Evolutionary conservation across 352 stramenopile species (phyloP).

Genomic region (Sclerospora graminicola): DNA sequence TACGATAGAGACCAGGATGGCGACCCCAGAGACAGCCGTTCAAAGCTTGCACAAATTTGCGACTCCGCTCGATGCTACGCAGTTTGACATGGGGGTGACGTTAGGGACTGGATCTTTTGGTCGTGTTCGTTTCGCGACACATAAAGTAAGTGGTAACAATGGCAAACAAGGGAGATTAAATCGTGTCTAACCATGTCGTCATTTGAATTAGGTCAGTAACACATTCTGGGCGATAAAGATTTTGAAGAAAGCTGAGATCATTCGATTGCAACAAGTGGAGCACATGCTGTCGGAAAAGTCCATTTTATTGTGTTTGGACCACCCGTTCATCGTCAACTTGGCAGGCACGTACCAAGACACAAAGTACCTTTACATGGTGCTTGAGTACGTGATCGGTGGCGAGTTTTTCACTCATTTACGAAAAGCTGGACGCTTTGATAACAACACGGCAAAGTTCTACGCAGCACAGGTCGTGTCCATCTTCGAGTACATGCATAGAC

Average conservation of each 20-base stretch:
- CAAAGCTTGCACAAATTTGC: slow-evolving; percentile 52
- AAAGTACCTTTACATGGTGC: slow-evolving; percentile 95
- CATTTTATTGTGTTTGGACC: slow-evolving; percentile 87
- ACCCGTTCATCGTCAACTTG: slow-evolving; percentile 96
- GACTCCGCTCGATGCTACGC: slow-evolving; percentile 50
- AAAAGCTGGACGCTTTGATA: slow-evolving; percentile 91
- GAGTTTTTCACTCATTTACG: slow-evolving; percentile 96
- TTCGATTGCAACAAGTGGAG: slow-evolving; percentile 93
- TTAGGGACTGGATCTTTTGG: slow-evolving; percentile 95
- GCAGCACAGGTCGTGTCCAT: slow-evolving; percentile 90
- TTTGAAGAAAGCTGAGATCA: slow-evolving; percentile 94
- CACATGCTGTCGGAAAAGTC: slow-evolving; percentile 96
- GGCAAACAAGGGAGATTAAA: neutral
- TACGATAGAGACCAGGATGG: slow-evolving; percentile 11
- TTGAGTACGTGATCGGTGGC: slow-evolving; percentile 95
- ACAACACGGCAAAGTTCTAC: slow-evolving; percentile 89
- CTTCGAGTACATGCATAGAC: slow-evolving; percentile 94
- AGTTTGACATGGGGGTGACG: slow-evolving; percentile 94
- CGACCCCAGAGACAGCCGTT: slow-evolving; percentile 12
- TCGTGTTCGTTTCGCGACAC: slow-evolving; percentile 92
- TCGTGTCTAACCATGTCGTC: neutral
- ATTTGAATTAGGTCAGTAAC: slow-evolving; percentile 49
- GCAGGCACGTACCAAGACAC: slow-evolving; percentile 91
- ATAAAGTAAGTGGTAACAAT: slow-evolving; percentile 63
- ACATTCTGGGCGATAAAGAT: slow-evolving; percentile 97